Base-by-base conservation (phyloP, 1,139 yeast species). In the Ogataea hybrid region DNA sequence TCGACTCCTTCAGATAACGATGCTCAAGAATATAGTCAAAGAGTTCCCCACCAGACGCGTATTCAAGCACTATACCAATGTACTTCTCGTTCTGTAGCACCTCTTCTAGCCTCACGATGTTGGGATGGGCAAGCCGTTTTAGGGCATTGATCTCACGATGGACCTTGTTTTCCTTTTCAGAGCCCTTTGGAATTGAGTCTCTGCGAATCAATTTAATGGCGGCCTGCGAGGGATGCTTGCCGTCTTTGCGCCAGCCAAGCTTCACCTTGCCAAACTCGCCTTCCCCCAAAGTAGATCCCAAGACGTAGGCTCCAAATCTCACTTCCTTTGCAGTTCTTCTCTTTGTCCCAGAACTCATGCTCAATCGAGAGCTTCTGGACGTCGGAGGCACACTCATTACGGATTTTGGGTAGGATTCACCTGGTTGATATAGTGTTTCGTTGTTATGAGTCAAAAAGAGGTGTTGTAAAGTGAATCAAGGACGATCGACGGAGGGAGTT, bases 221-320 rank as follows among this genome's bases (percentile, higher is more conserved):
- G 18, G 90, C 97, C 66, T 88, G 94, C 41, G 84, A 79, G 5
- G 95, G 89, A 35, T 72, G 74, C 50, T 71, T 70, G 27, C 89
- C 89, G 57, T 83, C 92, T 62, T 84, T 83, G 43, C 95, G 72
- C 97, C 97, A 90, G 15, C 97, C 97, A n/a, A 92, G 71, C 63
- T 90, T 92, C 48, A 92, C 98, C 64, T 90, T 90, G 46, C 97
- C 98, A 63, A 92, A 92, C 62, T 92, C 97, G 33, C 98, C 98
- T 67, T 90, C 96, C 29, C 98, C 98, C n/a, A 92, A 69, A 1
- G 97, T 90, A 16, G 95, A 83, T 4, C 97, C 97, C 6, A 92
- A 73, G 27, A 86, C 77, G 59, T 90, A 92, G 28, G 86, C 81
- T 27, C 97, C 97, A 60, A 92, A 89, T 33, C 90, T 71, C 46